Percentiles rank a stretch among this genome's conserved stretches.
Evolutionary conservation across 2,329 filamentous ascomycete species (phyloP).

Genomic region (Cladorrhinum sp.): DNA sequence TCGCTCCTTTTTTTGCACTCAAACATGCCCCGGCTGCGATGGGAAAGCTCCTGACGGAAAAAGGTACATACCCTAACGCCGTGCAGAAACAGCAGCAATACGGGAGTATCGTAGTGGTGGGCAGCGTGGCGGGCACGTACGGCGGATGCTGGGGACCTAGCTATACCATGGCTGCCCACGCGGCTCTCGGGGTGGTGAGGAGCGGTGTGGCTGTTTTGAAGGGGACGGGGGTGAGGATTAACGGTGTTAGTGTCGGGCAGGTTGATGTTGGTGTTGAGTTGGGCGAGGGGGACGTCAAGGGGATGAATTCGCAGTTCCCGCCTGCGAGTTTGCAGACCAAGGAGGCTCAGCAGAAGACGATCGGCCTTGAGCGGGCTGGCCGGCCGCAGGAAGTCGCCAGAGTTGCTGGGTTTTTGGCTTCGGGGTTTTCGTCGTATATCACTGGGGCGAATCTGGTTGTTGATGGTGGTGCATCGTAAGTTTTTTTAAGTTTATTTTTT

Average conservation of each 20-base stretch:
- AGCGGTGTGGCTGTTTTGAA: slow-evolving; percentile 57
- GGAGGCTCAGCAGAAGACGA: slow-evolving; percentile 46
- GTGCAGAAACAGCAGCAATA: slow-evolving; percentile 59
- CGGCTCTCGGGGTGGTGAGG: slow-evolving; percentile 58
- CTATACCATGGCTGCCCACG: slow-evolving; percentile 60
- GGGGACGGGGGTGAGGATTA: slow-evolving; percentile 57
- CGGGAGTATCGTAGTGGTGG: slow-evolving; percentile 61
- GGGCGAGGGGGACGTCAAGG: slow-evolving; percentile 43
- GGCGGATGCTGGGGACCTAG: slow-evolving; percentile 58
- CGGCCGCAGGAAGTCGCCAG: slow-evolving; percentile 56
- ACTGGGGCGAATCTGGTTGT: slow-evolving; percentile 61
- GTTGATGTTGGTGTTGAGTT: slow-evolving; percentile 42
- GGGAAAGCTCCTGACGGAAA: slow-evolving; percentile 54
- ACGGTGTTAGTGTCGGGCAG: slow-evolving; percentile 46
- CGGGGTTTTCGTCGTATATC: slow-evolving; percentile 60
- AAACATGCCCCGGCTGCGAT: slow-evolving; percentile 64
- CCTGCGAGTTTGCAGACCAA: slow-evolving; percentile 51
- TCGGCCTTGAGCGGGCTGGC: slow-evolving; percentile 58
- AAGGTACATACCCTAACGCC: slow-evolving; percentile 57
- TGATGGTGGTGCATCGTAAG: slow-evolving; percentile 53
- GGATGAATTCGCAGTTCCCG: slow-evolving; percentile 52
- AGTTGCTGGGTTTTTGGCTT: slow-evolving; percentile 60
- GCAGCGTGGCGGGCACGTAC: slow-evolving; percentile 54
- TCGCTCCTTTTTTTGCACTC: slow-evolving; percentile 62
- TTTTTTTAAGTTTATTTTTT: no score